A percentile compares a stretch with the other conserved stretches of the same genome.
Conservation (phyloP, 257 asterid species). For the Perilla frutescens region DNA sequence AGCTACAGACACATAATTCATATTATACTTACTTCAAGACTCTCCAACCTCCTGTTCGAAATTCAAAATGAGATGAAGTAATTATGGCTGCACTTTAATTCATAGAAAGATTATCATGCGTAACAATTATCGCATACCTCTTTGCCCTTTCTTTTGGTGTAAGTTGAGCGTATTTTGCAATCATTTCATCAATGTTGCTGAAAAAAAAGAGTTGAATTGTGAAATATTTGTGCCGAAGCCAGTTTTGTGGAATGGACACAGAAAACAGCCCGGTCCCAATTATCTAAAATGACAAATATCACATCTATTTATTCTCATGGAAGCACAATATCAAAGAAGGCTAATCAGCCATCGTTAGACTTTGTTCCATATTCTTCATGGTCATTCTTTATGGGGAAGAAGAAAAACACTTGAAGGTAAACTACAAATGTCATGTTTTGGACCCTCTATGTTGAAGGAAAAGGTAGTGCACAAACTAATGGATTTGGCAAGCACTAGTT, state of each 20-base stretch:
- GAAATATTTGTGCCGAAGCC: not conserved
- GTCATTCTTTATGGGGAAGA: not conserved
- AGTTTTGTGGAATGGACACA: not conserved
- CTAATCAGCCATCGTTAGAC: not conserved
- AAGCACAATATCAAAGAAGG: not conserved
- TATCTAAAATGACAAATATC: not conserved
- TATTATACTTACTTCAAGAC: conserved; percentile 77
- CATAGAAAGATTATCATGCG: conserved; percentile 18
- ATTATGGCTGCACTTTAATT: conserved; percentile 4
- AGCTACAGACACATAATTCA: conserved; percentile 19
- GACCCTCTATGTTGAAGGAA: not conserved
- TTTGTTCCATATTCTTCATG: not conserved
- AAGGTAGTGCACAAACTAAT: not conserved
- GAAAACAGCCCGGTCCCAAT: not conserved
- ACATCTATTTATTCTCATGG: not conserved
- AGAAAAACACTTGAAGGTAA: too few relatives aligned
- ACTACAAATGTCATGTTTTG: too few relatives aligned
- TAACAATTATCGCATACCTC: conserved; percentile 50
- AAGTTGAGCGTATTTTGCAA: conserved; percentile 78
- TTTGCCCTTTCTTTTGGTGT: conserved; percentile 86
- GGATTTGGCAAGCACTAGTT: not conserved
- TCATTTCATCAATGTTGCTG: conserved; percentile 85
- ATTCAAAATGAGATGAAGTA: conserved; percentile 11
- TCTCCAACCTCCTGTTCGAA: conserved; percentile 82
- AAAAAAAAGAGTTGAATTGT: conserved; percentile 27